Percentiles rank a stretch among this genome's conserved stretches.
Evolutionary conservation across 1,139 yeast genomes (phyloP).

Genomic region (Candida tropicalis): DNA sequence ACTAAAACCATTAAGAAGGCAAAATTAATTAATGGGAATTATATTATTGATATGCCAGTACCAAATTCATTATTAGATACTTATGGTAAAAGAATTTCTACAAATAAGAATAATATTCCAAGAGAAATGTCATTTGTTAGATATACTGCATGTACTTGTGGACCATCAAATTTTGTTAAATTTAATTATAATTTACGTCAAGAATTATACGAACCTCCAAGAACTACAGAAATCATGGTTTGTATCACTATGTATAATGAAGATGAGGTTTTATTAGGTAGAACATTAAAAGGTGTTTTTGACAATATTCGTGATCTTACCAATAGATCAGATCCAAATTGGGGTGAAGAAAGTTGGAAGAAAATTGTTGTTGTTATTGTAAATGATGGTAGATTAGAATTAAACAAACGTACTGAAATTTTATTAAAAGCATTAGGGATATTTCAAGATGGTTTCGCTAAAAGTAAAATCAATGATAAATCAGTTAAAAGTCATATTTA

Average conservation of each 20-base stretch:
- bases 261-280: conserved; percentile 68
- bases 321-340: conserved; percentile 57
- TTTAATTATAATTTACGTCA: conserved; percentile 69
- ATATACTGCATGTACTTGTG: conserved; percentile 81
- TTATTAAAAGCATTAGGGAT: conserved; percentile 73
- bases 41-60: conserved; percentile 80
- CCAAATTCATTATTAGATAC: conserved; percentile 60
- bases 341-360: conserved; percentile 86
- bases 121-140: conserved; percentile 78
- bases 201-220: conserved; percentile 62
- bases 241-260: conserved; percentile 84
- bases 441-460: conserved; percentile 83
- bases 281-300: conserved; percentile 77
- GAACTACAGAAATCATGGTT: conserved; percentile 73
- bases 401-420: conserved; percentile 65
- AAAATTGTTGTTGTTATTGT: conserved; percentile 74
- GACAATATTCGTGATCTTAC: conserved; percentile 68
- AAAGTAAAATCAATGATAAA: conserved; percentile 70
- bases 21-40: conserved; percentile 66
- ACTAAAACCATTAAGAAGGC: conserved; percentile 54
- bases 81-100: conserved; percentile 50
- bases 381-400: conserved; percentile 75
- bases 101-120: conserved; percentile 25
- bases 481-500: conserved; percentile 73
- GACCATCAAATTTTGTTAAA: conserved; percentile 63